Evolutionary conservation across 306 rosid species (phyloP).

Genomic region (Heteromeles arbutifolia): DNA sequence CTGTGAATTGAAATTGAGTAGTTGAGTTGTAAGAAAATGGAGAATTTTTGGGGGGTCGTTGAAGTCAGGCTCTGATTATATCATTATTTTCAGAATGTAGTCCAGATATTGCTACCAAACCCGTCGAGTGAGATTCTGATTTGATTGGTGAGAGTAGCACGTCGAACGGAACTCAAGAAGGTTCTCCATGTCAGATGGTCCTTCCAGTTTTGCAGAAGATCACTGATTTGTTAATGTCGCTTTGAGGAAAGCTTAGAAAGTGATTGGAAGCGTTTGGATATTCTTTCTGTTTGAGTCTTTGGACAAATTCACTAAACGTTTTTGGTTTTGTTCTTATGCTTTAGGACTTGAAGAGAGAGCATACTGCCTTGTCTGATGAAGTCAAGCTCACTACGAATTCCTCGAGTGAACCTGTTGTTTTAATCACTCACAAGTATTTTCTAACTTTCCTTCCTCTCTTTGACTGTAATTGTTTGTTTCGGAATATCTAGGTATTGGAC

Average conservation of each 20-base stretch:
- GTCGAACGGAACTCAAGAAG: constrained; percentile 45
- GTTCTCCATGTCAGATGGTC: constrained; percentile 46
- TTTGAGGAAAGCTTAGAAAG: background rate
- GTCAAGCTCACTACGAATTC: constrained; percentile 42
- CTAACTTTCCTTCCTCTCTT: background rate
- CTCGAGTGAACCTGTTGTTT: constrained; percentile 40
- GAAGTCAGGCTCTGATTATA: no score
- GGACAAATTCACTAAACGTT: background rate
- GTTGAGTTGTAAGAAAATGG: no score
- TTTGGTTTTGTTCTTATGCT: background rate
- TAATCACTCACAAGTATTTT: constrained; percentile 2
- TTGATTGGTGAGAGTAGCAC: constrained; percentile 34
- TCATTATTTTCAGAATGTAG: background rate
- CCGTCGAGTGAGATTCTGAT: constrained; percentile 19
- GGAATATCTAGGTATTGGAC: constrained; percentile 47
- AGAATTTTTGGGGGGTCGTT: background rate
- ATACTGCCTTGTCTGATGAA: constrained; percentile 42
- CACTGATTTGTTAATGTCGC: background rate
- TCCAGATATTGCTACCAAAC: constrained; percentile 29
- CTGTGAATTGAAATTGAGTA: no score
- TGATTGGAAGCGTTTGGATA: background rate
- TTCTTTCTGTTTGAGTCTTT: background rate
- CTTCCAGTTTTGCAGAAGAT: constrained; percentile 78
- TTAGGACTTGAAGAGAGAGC: constrained; percentile 70
- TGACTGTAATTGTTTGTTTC: constrained; percentile 5